Evolutionary conservation across 176 grass and related monocot species (phyloP).

Genomic region (Oryza officinalis): DNA sequence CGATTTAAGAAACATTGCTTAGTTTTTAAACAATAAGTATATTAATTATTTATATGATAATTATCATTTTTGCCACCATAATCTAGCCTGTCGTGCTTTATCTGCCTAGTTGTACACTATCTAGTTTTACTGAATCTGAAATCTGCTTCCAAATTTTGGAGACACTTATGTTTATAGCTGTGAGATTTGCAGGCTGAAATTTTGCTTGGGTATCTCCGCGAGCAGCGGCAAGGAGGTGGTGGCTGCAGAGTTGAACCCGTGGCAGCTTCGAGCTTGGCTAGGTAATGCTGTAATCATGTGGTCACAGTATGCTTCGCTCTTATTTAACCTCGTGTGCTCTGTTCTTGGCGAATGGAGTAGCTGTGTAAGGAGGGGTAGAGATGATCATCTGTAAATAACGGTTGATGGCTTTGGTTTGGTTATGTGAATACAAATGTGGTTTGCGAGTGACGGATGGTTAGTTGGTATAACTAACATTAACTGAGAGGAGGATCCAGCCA

Average conservation of each 20-base stretch:
- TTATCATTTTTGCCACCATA: neutral
- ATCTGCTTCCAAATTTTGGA: neutral
- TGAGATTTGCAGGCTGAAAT: constrained; percentile 70
- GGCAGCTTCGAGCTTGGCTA: constrained; percentile 48
- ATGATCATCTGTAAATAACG: constrained; percentile 61
- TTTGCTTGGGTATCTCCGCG: constrained; percentile 79
- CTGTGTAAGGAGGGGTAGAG: constrained; percentile 19
- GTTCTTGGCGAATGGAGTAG: constrained; percentile 36
- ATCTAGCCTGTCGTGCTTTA: neutral
- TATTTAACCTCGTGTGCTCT: constrained; percentile 28
- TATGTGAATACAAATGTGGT: constrained; percentile 50
- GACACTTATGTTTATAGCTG: constrained; percentile 15
- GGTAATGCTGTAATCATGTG: constrained; percentile 44
- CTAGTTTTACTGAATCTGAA: neutral
- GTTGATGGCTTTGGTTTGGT: constrained; percentile 40
- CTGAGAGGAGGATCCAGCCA: constrained; percentile 7
- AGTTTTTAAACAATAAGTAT: constrained; percentile 10
- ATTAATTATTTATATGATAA: neutral
- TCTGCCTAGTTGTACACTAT: neutral
- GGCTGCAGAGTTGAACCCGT: constrained; percentile 41
- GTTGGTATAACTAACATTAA: constrained; percentile 32
- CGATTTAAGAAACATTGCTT: constrained; percentile 1
- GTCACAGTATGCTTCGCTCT: constrained; percentile 5
- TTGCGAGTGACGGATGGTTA: constrained; percentile 21
- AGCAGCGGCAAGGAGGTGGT: constrained; percentile 70